Conservation (phyloP, 805 yeast species). For the Yarrowia sp. region DNA sequence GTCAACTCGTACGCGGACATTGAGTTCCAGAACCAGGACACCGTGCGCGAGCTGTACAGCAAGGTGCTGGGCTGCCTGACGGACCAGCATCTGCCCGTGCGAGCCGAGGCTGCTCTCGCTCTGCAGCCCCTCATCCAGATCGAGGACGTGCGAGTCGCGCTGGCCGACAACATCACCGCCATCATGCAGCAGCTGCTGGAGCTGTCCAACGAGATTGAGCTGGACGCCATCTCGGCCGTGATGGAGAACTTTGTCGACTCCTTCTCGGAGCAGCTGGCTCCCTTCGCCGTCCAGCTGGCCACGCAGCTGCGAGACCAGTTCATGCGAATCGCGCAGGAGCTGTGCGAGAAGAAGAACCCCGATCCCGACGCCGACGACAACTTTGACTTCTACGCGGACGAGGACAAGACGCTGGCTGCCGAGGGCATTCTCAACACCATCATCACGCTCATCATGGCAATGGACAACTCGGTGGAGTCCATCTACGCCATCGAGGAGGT, state of each 20-base stretch:
- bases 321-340: slow-evolving; percentile 62
- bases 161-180: slow-evolving; percentile 67
- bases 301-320: slow-evolving; percentile 64
- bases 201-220: slow-evolving; percentile 76
- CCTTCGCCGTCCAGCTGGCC: slow-evolving; percentile 76
- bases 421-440: slow-evolving; percentile 77
- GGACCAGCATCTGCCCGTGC: slow-evolving; percentile 65
- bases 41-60: slow-evolving; percentile 54
- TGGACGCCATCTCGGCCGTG: slow-evolving; percentile 81
- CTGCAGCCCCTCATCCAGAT: slow-evolving; percentile 72
- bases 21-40: slow-evolving; percentile 61
- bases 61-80: slow-evolving; percentile 44
- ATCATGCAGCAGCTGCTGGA: slow-evolving; percentile 77
- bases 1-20: slow-evolving; percentile 61
- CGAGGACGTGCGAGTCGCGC: slow-evolving; percentile 63
- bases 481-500: slow-evolving; percentile 63
- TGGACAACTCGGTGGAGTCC: slow-evolving; percentile 74
- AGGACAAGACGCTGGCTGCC: slow-evolving; percentile 80
- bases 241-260: slow-evolving; percentile 94
- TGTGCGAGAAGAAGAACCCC: slow-evolving; percentile 52
- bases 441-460: slow-evolving; percentile 73
- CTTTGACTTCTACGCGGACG: slow-evolving; percentile 43
- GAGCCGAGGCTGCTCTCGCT: slow-evolving; percentile 80
- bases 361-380: slow-evolving; percentile 41
- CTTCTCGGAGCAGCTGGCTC: slow-evolving; percentile 83